Evolutionary conservation across 1,284 basidiomycete species (phyloP), one percentile per base, ranked within the genome.

Genomic region (Sporisorium iseilematis-ciliati): DNA sequence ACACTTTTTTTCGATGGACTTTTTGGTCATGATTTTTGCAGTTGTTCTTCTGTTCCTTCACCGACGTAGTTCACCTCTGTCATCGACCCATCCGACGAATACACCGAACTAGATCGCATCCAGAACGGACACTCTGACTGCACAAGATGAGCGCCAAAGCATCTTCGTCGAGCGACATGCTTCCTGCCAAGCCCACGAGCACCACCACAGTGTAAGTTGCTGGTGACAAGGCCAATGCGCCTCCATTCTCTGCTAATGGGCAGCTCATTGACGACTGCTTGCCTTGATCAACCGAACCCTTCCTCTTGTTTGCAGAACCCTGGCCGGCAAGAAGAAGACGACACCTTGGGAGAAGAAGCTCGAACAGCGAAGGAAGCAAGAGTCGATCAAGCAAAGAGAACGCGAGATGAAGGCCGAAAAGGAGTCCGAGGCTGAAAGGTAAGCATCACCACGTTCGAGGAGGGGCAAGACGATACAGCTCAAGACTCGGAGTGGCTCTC

Each of bases 281-380:
- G 14, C 31, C 21, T 23, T 35, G 45, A n/a, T n/a, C 16, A 26
- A 46, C 7, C 45, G 10, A 2, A 33, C 16, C 7, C 11, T 38
- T 10, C 25, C 16, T 5, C 26, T 8, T 6, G 6, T 8, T 20
- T 23, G n/a, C 50, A 77, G 74, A 2, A 77, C 71, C 0, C 21
- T 74, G 8, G 66, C 75, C 4, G 75, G 75, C 12, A 69, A 70
- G 53, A 23, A 60, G 33, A 77, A 71, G 66, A 77, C 66, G n/a
- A 77, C 70, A 48, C 75, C 70, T 18, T 79, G 78, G 78, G 67
- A 71, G 45, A 72, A 73, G 54, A 77, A 77, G 65, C 53, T 77
- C 38, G 75, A 69, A 54, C 62, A 71, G 57, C 56, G 78, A 26
- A 65, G 72, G 41, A 77, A 78, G 57, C 55, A 67, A 29, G 78